These are phyloP conservation scores for Mycena sanguinolenta DNA, from an alignment of 768 basidiomycete species.

Conservation along the genomic window DNA sequence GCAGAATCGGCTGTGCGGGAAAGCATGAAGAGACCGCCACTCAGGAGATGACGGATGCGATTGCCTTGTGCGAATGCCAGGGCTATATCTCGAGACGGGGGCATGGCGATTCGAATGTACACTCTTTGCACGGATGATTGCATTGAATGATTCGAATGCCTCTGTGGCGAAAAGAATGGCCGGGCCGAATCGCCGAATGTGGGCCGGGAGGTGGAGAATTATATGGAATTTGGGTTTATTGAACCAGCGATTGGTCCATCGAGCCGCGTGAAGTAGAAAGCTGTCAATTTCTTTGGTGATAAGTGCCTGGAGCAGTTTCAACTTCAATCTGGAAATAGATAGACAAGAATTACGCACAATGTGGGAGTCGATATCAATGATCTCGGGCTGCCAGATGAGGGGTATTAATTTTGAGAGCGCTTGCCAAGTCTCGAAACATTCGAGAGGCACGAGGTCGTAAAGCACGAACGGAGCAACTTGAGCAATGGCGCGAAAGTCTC, in stretches of 20 bases:
- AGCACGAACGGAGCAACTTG: background rate
- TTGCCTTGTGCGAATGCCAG: too few relatives aligned
- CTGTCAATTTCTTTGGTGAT: constrained; percentile 47
- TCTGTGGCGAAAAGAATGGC: too few relatives aligned
- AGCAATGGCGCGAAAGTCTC: constrained; percentile 41
- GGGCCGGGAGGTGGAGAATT: constrained; percentile 50
- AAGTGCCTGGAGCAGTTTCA: constrained; percentile 27
- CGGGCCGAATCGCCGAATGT: constrained; percentile 56
- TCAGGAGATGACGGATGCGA: too few relatives aligned
- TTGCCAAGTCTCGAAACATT: constrained; percentile 32
- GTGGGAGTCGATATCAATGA: constrained; percentile 42
- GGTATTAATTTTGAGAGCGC: constrained; percentile 51
- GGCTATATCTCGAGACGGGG: too few relatives aligned
- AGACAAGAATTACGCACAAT: background rate
- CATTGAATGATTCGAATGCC: too few relatives aligned
- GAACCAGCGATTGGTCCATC: constrained; percentile 52
- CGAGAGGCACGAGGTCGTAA: background rate
- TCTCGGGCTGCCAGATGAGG: constrained; percentile 56
- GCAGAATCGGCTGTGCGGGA: background rate
- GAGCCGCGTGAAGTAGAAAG: constrained; percentile 49
- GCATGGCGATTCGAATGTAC: too few relatives aligned
- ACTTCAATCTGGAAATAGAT: background rate
- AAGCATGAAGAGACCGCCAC: background rate
- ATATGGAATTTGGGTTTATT: constrained; percentile 40
- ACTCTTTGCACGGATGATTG: constrained; percentile 15